Percentiles rank a stretch among this genome's conserved stretches.
phyloP scores from a whole-genome alignment of 75 land plant genomes.

The Ceratopteris richardii region DNA sequence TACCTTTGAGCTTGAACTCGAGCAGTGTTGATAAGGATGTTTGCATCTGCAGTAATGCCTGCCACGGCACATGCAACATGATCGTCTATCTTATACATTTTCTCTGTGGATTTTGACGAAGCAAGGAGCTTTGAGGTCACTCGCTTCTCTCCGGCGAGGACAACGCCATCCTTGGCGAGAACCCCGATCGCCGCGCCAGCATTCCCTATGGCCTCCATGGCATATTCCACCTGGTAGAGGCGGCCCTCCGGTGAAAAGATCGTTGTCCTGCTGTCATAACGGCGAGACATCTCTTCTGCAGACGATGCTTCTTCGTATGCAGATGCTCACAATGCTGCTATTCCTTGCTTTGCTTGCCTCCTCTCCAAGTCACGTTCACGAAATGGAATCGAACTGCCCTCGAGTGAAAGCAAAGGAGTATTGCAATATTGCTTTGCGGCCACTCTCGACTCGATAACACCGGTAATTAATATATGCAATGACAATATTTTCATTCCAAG shows the following conservation, averaged over 20 bases:
- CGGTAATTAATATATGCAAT: too few species aligned
- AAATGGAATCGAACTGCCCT: too few species aligned
- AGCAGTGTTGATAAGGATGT: slow-evolving; percentile 70
- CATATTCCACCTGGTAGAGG: slow-evolving; percentile 78
- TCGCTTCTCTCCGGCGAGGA: slow-evolving; percentile 72
- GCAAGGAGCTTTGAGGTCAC: slow-evolving; percentile 85
- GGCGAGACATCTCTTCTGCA: slow-evolving; percentile 47
- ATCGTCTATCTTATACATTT: slow-evolving; percentile 86
- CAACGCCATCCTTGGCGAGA: slow-evolving; percentile 61
- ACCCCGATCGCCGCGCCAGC: slow-evolving; percentile 73
- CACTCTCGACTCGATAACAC: too few species aligned
- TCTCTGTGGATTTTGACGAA: slow-evolving; percentile 68
- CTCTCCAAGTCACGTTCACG: too few species aligned
- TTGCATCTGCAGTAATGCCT: slow-evolving; percentile 80
- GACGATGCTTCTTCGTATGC: not conserved
- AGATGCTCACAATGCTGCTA: too few species aligned
- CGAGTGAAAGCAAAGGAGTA: too few species aligned
- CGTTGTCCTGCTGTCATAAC: slow-evolving; percentile 75
- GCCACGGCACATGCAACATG: slow-evolving; percentile 83
- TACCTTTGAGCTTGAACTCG: slow-evolving; percentile 61
- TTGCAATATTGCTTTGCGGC: too few species aligned
- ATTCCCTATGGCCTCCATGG: slow-evolving; percentile 84
- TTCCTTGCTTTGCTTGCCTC: too few species aligned
- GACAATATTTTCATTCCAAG: too few species aligned
- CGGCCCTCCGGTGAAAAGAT: slow-evolving; percentile 84